Base-by-base conservation (phyloP, 2,329 filamentous ascomycete species). In the Beauveria caledonica region DNA sequence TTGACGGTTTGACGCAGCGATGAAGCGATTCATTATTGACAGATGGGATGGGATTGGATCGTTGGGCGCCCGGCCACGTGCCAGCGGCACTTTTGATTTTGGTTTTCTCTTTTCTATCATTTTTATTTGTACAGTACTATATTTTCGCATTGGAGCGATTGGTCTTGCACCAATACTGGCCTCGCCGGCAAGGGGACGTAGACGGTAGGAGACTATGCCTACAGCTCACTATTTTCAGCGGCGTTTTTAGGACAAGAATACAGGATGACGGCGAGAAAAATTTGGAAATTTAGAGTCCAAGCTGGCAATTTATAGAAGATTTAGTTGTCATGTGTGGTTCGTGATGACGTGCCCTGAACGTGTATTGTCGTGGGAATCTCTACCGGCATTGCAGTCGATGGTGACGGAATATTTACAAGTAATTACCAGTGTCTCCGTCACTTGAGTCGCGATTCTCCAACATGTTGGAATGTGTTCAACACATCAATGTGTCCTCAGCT, bases 11-110 rank as follows among this genome's bases (percentile, higher is more conserved):
- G 39, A 59, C 39, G 48, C 46, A 59, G 56, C 39, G 48, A 52
- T 29, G 17, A 25, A 19, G 48, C 9, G 25, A 40, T 42, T 52
- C 23, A 29, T 60, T 48, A 36, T 46, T 27, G 58, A 45, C 17
- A 46, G 40, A 46, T 5, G 42, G 36, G 29, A 25, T 17, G n/a
- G 50, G 17, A 23, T 53, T 40, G 40, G 49, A 54, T 46, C 13
- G 53, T 48, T 19, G 39, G 40, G 13, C 19, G 29, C 5, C 27
- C 39, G 17, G 29, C 58, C 39, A 54, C 42, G 40, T 53, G 39
- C 27, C 21, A 40, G 49, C 27, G 49, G 27, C 49, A 65, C 69
- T 73, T 46, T 29, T 17, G 7, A n/a, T 39, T 45, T 23, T 29
- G 46, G 3, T 58, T 27, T n/a, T 51, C 25, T 40, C 58, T 36